Evolutionary conservation across 805 yeast genomes (phyloP).

Genomic region (Komagataella pseudopastoris): DNA sequence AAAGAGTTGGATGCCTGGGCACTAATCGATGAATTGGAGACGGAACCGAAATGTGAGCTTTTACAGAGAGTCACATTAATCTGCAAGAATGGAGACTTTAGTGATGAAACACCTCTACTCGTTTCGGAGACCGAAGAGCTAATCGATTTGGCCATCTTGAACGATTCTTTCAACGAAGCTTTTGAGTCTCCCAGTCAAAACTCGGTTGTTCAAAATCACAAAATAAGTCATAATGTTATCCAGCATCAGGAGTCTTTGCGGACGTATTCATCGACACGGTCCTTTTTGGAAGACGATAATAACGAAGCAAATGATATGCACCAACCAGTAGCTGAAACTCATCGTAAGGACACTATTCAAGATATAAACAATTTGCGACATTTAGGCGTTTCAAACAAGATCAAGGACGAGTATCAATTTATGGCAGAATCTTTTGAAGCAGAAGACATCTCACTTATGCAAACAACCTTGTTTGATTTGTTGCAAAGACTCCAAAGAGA

Average conservation of each 20-base stretch:
- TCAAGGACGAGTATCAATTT: conserved; percentile 1
- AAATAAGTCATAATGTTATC: neutral
- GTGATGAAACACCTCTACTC: neutral
- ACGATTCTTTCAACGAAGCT: neutral
- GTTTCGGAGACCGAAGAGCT: neutral
- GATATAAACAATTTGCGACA: conserved; percentile 7
- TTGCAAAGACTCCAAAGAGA: neutral
- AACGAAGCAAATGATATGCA: neutral
- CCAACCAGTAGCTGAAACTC: conserved; percentile 1
- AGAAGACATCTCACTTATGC: neutral
- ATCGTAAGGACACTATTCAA: conserved; percentile 1
- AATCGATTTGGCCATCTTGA: neutral
- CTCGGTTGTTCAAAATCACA: neutral
- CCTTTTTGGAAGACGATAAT: neutral
- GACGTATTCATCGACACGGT: neutral
- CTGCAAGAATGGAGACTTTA: neutral
- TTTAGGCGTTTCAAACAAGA: conserved; percentile 2
- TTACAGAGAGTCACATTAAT: neutral
- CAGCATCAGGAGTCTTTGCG: neutral
- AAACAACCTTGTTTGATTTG: neutral
- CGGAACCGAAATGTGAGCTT: neutral
- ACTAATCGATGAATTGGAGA: neutral
- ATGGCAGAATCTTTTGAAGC: neutral
- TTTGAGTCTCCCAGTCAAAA: neutral
- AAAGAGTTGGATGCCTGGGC: neutral